Evolutionary conservation across 179 eudicot genomes (phyloP).

Genomic region (Heliamphora pulchella): DNA sequence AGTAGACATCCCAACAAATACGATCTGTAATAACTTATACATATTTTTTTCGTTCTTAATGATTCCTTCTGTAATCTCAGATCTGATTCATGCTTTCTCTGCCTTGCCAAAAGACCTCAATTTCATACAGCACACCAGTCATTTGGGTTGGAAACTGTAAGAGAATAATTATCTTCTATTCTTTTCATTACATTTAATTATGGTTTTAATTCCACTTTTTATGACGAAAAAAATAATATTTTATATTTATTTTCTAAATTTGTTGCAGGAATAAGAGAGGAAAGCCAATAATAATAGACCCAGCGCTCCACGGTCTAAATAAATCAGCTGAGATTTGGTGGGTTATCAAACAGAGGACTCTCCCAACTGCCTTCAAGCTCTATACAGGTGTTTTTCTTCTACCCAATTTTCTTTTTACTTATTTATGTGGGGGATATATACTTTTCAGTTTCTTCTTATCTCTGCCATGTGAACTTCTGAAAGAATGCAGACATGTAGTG

Average conservation of each 20-base stretch:
- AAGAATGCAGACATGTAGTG: background rate
- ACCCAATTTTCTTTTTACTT: background rate
- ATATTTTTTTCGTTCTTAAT: background rate
- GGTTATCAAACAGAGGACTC: slow-evolving; percentile 74
- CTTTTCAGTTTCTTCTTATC: background rate
- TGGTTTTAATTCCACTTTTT: background rate
- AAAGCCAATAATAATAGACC: slow-evolving; percentile 82
- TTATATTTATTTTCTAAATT: background rate
- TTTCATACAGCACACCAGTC: slow-evolving; percentile 76
- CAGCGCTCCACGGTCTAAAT: slow-evolving; percentile 62
- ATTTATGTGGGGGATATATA: background rate
- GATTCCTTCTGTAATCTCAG: slow-evolving; percentile 30
- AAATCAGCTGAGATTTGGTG: slow-evolving; percentile 81
- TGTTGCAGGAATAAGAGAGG: slow-evolving; percentile 76
- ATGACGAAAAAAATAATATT: background rate
- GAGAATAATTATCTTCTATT: slow-evolving; percentile 5
- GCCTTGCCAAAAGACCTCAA: slow-evolving; percentile 69
- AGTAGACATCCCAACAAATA: no score
- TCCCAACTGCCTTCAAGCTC: slow-evolving; percentile 87
- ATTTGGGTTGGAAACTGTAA: slow-evolving; percentile 89
- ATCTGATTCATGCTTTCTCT: slow-evolving; percentile 83
- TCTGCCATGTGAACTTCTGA: slow-evolving; percentile 12
- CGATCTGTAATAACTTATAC: no score
- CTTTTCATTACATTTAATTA: no score
- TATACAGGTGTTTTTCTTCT: slow-evolving; percentile 54